phyloP scores from a whole-genome alignment of 768 basidiomycete species.

The Trametes gibbosa region DNA sequence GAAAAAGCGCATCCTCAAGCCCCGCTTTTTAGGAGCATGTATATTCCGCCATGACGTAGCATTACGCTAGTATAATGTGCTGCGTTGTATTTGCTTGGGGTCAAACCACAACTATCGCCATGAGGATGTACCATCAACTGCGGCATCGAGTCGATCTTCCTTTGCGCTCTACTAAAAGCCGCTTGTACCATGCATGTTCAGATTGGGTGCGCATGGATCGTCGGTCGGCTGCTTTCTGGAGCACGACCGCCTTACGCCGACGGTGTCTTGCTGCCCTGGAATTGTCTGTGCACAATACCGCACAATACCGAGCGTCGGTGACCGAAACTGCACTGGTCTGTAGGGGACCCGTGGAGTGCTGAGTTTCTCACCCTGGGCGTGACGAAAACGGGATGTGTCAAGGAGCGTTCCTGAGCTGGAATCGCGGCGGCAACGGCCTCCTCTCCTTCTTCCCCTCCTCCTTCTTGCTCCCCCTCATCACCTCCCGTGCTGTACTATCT shows the following conservation, averaged over 20 bases:
- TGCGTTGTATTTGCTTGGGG: no score
- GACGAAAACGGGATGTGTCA: slow-evolving; percentile 16
- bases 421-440: background rate
- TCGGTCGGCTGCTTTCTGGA: background rate
- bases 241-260: background rate
- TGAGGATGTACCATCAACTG: no score
- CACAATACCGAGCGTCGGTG: background rate
- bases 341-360: no score
- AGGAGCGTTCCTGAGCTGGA: background rate
- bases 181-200: no score
- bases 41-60: no score
- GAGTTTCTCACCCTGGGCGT: background rate
- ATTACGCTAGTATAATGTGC: no score
- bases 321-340: background rate
- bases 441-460: background rate
- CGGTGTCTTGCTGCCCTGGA: background rate
- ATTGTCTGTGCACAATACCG: background rate
- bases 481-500: background rate
- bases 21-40: no score
- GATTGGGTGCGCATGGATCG: no score
- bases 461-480: slow-evolving; percentile 1
- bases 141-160: no score
- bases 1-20: no score
- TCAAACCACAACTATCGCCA: no score
- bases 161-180: no score